Base-by-base conservation (phyloP, 129 eudicot genomes). In the Escallonia herrerae region DNA sequence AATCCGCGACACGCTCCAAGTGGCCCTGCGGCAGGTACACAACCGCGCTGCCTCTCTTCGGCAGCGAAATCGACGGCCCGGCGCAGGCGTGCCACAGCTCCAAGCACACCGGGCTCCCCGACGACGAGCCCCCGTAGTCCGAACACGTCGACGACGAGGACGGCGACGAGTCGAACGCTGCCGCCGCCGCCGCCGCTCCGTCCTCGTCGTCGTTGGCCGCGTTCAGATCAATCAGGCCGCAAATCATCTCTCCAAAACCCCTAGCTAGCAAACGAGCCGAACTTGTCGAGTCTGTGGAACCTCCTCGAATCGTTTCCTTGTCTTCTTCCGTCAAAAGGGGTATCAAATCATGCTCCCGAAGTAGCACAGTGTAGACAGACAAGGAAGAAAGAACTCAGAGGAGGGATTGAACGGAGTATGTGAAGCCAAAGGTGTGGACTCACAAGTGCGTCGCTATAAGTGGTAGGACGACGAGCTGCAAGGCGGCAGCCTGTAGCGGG, bases 71-170 rank as follows among this genome's bases (percentile, higher is more conserved):
- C 58, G 86, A 41, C 14, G 99, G 95, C 7, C 99, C 97, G 0
- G 99, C 99, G 77, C 99, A 94, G 3, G 99, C 97, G 76, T 86
- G 99, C 99, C 99, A 94, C 8, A 94, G 75, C 90, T 94, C 99
- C 97, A 94, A 78, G 66, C 95, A 94, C 65, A 84, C 87, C 59
- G 70, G 12, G 33, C 33, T 22, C 33, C 33, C 75, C 55, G 80
- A 74, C 64, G 83, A 66, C 63, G 76, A 33, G 68, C 57, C 46
- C 71, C 47, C 41, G 45, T 22, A 22, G 33, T 22, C 33, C 45
- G 78, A 8, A 54, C 77, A 14, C 57, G 69, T n/a, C 60, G 74
- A 5, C 59, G 50, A 3, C 63, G 70, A 62, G 7, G 77, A 70
- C 49, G 80, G 65, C 62, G 86, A 75, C 10, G 86, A 62, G 3